phyloP scores from a whole-genome alignment of 495 filamentous ascomycete genomes.

The Endocarpon pusillum region DNA sequence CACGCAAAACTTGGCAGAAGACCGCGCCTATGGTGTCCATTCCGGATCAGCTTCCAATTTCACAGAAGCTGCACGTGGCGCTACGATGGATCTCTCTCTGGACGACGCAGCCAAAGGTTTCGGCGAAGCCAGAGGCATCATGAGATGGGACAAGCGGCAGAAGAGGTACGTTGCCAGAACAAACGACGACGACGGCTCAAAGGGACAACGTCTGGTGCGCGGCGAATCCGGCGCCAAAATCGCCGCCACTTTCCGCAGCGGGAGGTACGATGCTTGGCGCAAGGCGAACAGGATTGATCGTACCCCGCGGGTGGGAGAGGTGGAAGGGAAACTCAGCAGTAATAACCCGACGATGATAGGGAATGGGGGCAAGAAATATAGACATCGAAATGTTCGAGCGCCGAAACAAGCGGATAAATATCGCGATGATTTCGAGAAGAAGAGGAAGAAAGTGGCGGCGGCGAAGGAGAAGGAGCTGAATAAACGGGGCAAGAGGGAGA shows the following conservation, averaged over 20 bases:
- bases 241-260: conserved; percentile 77
- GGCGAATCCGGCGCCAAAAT: conserved; percentile 95
- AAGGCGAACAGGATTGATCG: conserved; percentile 62
- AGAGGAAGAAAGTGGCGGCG: conserved; percentile 77
- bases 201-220: conserved; percentile 64
- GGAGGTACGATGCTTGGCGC: conserved; percentile 83
- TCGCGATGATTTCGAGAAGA: conserved; percentile 71
- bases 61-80: conserved; percentile 60
- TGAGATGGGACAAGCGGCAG: conserved; percentile 93
- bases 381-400: conserved; percentile 67
- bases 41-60: conserved; percentile 62
- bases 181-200: conserved; percentile 89
- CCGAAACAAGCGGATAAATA: conserved; percentile 87
- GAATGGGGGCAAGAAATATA: conserved; percentile 37
- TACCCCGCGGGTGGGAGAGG: conserved; percentile 67
- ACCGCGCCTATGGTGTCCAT: conserved; percentile 81
- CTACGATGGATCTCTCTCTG: conserved; percentile 74
- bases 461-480: conserved; percentile 58
- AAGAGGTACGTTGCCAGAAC: conserved; percentile 81
- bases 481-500: conserved; percentile 42
- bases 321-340: conserved; percentile 34
- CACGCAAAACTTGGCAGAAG: conserved; percentile 60
- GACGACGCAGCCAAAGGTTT: conserved; percentile 68
- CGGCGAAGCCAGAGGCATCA: conserved; percentile 50
- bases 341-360: too few relatives aligned